Percentiles rank a stretch among this genome's conserved stretches.
Conservation (phyloP, 202 grass and related monocot species). For the Panicum hallii region DNA sequence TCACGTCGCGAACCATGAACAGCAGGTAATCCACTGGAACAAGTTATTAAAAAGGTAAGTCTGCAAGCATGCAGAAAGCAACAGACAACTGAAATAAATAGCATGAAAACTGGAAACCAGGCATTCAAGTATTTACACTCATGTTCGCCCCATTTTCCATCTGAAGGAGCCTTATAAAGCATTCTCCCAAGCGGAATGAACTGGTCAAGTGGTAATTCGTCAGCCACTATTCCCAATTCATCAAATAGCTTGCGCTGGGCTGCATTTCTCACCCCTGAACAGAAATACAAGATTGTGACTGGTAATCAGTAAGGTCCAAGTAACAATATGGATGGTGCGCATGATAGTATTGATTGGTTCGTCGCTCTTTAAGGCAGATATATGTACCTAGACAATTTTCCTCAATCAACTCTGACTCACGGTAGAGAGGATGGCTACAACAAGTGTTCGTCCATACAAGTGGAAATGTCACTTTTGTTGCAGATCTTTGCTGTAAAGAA, state of each 20-base stretch:
- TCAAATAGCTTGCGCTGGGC: constrained; percentile 90
- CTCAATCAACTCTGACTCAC: constrained; percentile 85
- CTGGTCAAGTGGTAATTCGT: constrained; percentile 77
- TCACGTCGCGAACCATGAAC: constrained; percentile 80
- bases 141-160: constrained; percentile 96
- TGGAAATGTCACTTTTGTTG: constrained; percentile 96
- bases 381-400: constrained; percentile 71
- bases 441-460: constrained; percentile 98
- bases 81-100: background rate
- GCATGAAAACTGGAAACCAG: constrained; percentile 8
- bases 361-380: background rate
- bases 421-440: constrained; percentile 94
- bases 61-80: background rate
- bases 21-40: constrained; percentile 91
- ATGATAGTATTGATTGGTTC: constrained; percentile 1
- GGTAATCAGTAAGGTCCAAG: constrained; percentile 7
- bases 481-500: constrained; percentile 80
- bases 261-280: constrained; percentile 87
- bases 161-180: constrained; percentile 93
- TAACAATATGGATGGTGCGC: constrained; percentile 10
- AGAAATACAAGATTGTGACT: constrained; percentile 18
- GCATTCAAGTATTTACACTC: constrained; percentile 57
- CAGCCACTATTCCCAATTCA: constrained; percentile 77
- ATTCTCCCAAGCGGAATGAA: constrained; percentile 81
- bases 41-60: background rate